Conservation (phyloP, 345 rosid species). For the Brassica napus region DNA sequence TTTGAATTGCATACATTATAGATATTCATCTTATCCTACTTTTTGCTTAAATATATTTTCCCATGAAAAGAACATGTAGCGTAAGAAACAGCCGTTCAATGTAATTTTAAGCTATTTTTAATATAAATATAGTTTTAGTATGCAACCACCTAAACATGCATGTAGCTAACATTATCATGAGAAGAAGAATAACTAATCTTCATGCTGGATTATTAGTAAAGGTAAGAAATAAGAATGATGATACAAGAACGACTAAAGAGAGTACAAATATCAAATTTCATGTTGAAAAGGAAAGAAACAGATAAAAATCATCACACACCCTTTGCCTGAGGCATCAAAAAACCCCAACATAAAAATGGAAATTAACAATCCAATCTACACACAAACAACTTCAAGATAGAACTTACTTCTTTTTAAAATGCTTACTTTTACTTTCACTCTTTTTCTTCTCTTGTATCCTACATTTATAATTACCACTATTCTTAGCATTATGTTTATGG, state of each 20-base stretch:
- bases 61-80: not conserved
- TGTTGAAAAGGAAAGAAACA: not conserved
- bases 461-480: conserved; percentile 4
- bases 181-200: not conserved
- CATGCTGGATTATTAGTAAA: not conserved
- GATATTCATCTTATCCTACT: not conserved
- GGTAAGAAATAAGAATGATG: not conserved
- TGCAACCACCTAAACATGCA: conserved; percentile 1
- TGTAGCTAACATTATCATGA: not conserved
- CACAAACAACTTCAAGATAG: not conserved
- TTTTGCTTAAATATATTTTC: not conserved
- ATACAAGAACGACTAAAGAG: not conserved
- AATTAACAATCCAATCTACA: conserved; percentile 1
- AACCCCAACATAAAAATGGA: not conserved
- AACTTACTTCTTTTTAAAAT: not conserved
- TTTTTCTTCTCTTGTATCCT: conserved; percentile 21
- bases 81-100: not conserved
- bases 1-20: not conserved
- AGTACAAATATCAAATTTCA: not conserved
- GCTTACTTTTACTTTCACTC: conserved; percentile 12
- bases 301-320: not conserved
- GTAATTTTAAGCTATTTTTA: not conserved
- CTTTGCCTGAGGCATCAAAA: conserved; percentile 11
- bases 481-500: not conserved
- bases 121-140: not conserved